Evolutionary conservation across 2,329 filamentous ascomycete species (phyloP), one percentile per base, ranked within the genome.

Genomic region (Neopestalotiopsis sp.): DNA sequence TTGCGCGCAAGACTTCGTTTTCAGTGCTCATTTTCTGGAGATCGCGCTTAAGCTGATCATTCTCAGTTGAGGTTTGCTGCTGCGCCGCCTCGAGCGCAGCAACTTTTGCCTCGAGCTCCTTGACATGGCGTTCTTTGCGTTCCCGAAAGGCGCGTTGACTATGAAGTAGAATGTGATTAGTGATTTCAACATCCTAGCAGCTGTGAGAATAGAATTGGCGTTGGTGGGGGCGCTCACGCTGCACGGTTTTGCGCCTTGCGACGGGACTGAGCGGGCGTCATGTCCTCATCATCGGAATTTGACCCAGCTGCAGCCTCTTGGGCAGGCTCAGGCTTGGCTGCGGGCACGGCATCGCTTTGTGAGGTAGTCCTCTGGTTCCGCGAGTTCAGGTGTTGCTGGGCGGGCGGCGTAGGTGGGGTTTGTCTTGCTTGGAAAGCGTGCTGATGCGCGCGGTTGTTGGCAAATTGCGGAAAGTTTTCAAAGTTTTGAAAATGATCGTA

Each of bases 131-230:
- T 80, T 98, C 95, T 81, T 98, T 98, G 74, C 95, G 92, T 81
- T 98, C 95, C 70, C 95, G 94, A 80, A 98, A 98, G 40, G 96
- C 95, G 75, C 95, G 92, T 86, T 98, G 96, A 62, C 95, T 98
- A 71, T 49, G 10, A n/a, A 49, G 34, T 17, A 13, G 30, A 58
- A 67, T 72, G 68, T 69, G 69, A 61, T 63, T 28, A 61, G 32
- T 10, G 20, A 28, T 30, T 57, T 20, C 24, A 17, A 12, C 20
- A 30, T 14, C 28, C 42, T 53, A 61, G 2, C 14, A 9, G 20
- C 30, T 57, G 58, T 2, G 14, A n/a, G 40, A 63, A 14, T 32
- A 7, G 24, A 49, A 49, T 30, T n/a, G 9, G 9, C 14, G 17
- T 53, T 53, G 17, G 24, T 28, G 24, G 24, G 24, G 45, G 45